Percentiles rank a stretch among this genome's conserved stretches.
Conservation (phyloP, 2,329 filamentous ascomycete species). For the Calonectria honghensis region DNA sequence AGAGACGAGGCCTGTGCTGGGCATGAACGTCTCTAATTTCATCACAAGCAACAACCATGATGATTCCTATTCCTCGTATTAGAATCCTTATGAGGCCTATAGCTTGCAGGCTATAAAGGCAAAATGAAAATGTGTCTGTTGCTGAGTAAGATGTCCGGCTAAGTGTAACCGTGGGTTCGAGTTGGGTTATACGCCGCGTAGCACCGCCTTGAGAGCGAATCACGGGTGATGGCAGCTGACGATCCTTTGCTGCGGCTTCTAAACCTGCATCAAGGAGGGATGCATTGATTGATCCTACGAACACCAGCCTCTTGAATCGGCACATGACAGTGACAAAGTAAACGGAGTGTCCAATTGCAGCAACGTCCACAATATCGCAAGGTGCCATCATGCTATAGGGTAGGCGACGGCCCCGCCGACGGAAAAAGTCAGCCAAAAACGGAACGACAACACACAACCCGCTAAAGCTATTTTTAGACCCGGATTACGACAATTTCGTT, state of each 20-base stretch:
- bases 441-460: background rate
- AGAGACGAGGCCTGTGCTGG: background rate
- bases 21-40: background rate
- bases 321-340: background rate
- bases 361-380: background rate
- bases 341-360: background rate
- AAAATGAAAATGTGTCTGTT: background rate
- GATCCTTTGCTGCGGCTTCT: background rate
- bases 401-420: background rate
- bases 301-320: background rate
- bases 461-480: background rate
- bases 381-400: background rate
- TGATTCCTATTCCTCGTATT: background rate
- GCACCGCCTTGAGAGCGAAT: background rate
- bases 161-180: background rate
- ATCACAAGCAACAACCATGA: background rate
- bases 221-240: background rate
- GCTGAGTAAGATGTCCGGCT: slow-evolving; percentile 9
- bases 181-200: background rate
- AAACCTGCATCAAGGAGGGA: background rate
- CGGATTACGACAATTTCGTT: background rate
- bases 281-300: background rate
- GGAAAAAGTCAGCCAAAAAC: background rate
- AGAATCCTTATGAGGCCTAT: background rate
- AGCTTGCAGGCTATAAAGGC: background rate